A percentile compares a stretch with the other conserved stretches of the same genome.
Evolutionary conservation across 768 basidiomycete species (phyloP).

Genomic region (Tephrocybe sp.): DNA sequence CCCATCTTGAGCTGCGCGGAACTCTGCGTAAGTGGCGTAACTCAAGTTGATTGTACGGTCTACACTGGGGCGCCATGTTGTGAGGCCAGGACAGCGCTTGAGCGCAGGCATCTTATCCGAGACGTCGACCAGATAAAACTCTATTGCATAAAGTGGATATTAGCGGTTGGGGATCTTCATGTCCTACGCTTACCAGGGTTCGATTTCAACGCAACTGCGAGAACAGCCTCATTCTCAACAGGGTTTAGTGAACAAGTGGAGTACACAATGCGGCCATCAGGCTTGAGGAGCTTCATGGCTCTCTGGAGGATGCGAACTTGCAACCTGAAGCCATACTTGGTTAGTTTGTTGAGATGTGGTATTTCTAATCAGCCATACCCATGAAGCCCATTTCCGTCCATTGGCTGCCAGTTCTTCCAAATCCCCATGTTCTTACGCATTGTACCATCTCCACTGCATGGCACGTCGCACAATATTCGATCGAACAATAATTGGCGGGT

Average conservation of each 20-base stretch:
- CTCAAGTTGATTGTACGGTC: conserved; percentile 48
- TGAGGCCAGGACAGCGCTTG: conserved; percentile 71
- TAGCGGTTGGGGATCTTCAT: neutral
- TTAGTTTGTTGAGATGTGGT: neutral
- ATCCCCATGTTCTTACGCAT: conserved; percentile 92
- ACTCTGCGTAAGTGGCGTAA: conserved; percentile 61
- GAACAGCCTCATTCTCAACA: conserved; percentile 94
- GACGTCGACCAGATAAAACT: conserved; percentile 79
- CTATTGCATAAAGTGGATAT: conserved; percentile 29
- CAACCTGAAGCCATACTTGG: conserved; percentile 45
- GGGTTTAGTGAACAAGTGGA: conserved; percentile 98
- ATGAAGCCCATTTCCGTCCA: conserved; percentile 91
- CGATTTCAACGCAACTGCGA: conserved; percentile 75
- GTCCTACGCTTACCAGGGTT: conserved; percentile 53
- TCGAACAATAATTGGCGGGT: conserved; percentile 74
- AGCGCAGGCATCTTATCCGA: conserved; percentile 71
- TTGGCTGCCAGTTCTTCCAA: conserved; percentile 88
- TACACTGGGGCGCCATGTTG: conserved; percentile 73
- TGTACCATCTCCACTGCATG: conserved; percentile 97
- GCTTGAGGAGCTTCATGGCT: conserved; percentile 85
- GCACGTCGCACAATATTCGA: conserved; percentile 93
- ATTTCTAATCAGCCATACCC: conserved; percentile 55
- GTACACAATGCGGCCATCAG: conserved; percentile 89
- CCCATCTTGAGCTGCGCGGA: conserved; percentile 46
- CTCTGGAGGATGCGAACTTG: conserved; percentile 91